These are phyloP conservation scores for Apiotrichum siamense DNA, from an alignment of 1,284 basidiomycete genomes.

Conservation along the genomic window DNA sequence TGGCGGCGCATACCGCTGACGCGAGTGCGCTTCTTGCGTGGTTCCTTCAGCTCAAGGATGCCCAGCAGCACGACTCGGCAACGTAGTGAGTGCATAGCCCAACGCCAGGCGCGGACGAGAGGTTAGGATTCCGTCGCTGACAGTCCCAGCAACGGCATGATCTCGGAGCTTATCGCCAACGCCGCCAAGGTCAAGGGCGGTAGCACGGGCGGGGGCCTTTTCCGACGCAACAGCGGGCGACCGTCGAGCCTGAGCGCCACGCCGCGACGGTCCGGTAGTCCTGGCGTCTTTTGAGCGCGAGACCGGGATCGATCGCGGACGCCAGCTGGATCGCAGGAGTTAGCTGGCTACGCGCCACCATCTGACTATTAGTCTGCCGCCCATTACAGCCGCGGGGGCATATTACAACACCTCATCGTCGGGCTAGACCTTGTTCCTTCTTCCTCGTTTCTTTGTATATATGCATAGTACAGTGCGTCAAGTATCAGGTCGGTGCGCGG, in stretches of 20 bases:
- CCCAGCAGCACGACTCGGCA: constrained; percentile 65
- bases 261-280: constrained; percentile 9
- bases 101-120: not conserved
- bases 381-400: too few species aligned
- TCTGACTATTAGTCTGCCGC: too few species aligned
- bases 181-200: constrained; percentile 43
- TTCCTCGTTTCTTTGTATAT: constrained; percentile 5
- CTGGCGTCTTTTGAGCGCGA: not conserved
- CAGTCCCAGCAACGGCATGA: constrained; percentile 47
- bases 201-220: constrained; percentile 30
- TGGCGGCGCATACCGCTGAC: constrained; percentile 63
- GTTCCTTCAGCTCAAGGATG: constrained; percentile 72
- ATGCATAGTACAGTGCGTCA: constrained; percentile 6
- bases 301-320: not conserved
- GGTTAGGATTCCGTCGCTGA: constrained; percentile 3
- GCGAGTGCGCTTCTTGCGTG: constrained; percentile 70
- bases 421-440: not conserved
- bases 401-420: too few species aligned
- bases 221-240: constrained; percentile 22
- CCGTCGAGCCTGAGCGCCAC: constrained; percentile 15
- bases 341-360: too few species aligned
- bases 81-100: constrained; percentile 43
- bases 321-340: too few species aligned
- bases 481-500: too few species aligned
- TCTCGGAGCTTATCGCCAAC: constrained; percentile 47